Base-by-base conservation (phyloP, 371 early-diverging fungal genomes). In the Rhizopus sp. region DNA sequence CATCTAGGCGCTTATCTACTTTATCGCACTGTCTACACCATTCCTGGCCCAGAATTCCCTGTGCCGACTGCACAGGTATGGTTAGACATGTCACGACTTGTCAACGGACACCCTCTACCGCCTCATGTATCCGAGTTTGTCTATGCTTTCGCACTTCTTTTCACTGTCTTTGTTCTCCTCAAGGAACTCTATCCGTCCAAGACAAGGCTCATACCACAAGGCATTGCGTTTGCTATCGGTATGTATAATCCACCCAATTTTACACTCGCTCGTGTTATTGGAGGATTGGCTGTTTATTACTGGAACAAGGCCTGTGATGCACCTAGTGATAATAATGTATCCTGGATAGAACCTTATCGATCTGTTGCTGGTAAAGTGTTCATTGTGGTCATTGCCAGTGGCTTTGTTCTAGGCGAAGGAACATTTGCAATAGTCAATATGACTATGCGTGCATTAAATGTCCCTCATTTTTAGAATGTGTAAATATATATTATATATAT, bases 171-270 rank as follows among this genome's bases (percentile, higher is more conserved):
- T 32, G 86, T 86, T 0, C 38, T 84, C 15, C n/a, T 81, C 55
- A 73, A 80, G 13, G 83, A 83, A 13, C 39, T 53, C 4, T 54
- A 53, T 6, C 59, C 57, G 1, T 38, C 56, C 7, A 57, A 62
- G 77, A 44, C 70, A 10, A 64, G 60, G 2, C 83, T 71, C 63
- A 72, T 88, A 54, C 89, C 90, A 6, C 85, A 85, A 35, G 91
- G 90, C 0, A 90, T 90, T 34, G 91, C 91, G 1, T 92, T 92
- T 76, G 91, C 92, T 9, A 88, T 92, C 38, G 92, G 92, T 16
- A 92, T 92, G 68, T 92, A 90, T 68, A 92, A 90, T 68, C 83
- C 91, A 13, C 92, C 92, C 13, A 87, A 84, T 57, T 92, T 90
- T 53, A 90, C 89, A 3, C 60, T 90, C 42, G 88, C 90, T 29